Evolutionary conservation across 2,329 filamentous ascomycete genomes (phyloP).

Genomic region (Dothistroma septosporum): DNA sequence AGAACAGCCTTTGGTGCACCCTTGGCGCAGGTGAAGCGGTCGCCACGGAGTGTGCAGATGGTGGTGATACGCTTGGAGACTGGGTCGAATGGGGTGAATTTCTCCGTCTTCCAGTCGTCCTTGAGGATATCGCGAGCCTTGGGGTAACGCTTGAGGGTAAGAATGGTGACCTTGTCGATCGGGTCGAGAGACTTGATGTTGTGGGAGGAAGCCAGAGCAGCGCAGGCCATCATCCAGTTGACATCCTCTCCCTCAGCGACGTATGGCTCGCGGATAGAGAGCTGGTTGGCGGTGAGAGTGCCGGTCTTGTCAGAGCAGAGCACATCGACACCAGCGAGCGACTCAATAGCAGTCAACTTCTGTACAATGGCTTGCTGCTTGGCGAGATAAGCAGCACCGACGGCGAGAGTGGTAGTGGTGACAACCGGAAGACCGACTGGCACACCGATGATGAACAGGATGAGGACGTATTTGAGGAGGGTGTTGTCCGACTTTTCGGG

Average conservation of each 20-base stretch:
- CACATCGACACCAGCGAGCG: constrained; percentile 69
- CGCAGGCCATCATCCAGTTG: constrained; percentile 82
- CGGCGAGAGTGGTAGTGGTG: constrained; percentile 71
- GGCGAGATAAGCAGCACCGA: constrained; percentile 72
- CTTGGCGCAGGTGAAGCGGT: constrained; percentile 70
- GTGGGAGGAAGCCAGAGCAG: constrained; percentile 71
- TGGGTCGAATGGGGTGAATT: constrained; percentile 73
- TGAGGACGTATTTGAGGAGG: constrained; percentile 64
- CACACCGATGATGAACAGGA: constrained; percentile 72
- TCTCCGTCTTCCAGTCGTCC: constrained; percentile 71
- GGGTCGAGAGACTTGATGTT: constrained; percentile 75
- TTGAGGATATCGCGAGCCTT: constrained; percentile 72
- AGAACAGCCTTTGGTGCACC: constrained; percentile 73
- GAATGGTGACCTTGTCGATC: constrained; percentile 74
- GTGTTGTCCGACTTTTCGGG: constrained; percentile 57
- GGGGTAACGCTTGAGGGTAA: constrained; percentile 71
- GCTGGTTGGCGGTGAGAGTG: constrained; percentile 70
- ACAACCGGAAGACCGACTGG: constrained; percentile 76
- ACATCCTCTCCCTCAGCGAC: constrained; percentile 72
- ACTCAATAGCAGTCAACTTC: constrained; percentile 75
- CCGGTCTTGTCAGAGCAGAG: constrained; percentile 80
- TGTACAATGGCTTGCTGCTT: constrained; percentile 76
- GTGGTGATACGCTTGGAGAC: constrained; percentile 76
- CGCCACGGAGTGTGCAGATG: constrained; percentile 63
- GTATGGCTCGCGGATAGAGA: constrained; percentile 72